These are phyloP conservation scores for Aquanectria penicillioides DNA, from an alignment of 2,329 filamentous ascomycete genomes.

Conservation along the genomic window DNA sequence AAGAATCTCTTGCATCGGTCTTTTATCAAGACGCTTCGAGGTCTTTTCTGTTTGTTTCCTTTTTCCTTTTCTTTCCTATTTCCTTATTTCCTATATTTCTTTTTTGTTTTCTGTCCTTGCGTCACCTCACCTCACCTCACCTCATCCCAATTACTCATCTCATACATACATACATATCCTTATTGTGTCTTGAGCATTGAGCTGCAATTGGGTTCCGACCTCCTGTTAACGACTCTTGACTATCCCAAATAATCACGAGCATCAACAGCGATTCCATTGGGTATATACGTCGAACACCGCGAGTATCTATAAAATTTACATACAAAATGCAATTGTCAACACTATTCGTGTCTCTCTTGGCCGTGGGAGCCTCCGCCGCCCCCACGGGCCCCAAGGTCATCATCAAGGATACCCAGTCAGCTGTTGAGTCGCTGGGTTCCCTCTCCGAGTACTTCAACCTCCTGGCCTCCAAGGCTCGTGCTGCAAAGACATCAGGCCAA, in stretches of 20 bases:
- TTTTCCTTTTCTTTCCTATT: slow-evolving; percentile 33
- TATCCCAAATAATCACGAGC: slow-evolving; percentile 25
- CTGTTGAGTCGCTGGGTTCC: slow-evolving; percentile 53
- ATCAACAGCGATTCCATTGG: slow-evolving; percentile 5
- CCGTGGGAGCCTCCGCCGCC: slow-evolving; percentile 57
- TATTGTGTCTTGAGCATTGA: too few species aligned
- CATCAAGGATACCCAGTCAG: slow-evolving; percentile 48
- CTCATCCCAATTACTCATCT: too few species aligned
- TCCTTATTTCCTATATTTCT: slow-evolving; percentile 31
- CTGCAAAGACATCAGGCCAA: slow-evolving; percentile 52
- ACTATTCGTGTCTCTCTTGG: slow-evolving; percentile 57
- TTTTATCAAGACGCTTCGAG: slow-evolving; percentile 31
- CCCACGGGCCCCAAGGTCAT: slow-evolving; percentile 53
- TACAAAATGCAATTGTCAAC: slow-evolving; percentile 62
- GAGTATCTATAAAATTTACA: slow-evolving; percentile 13
- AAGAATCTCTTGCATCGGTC: slow-evolving; percentile 31
- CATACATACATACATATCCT: too few species aligned
- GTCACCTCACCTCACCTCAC: too few species aligned
- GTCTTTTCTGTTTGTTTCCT: slow-evolving; percentile 30
- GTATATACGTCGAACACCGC: background rate
- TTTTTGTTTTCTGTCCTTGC: slow-evolving; percentile 27
- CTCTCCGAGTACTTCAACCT: slow-evolving; percentile 70
- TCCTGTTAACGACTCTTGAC: slow-evolving; percentile 28
- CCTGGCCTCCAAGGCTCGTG: slow-evolving; percentile 64
- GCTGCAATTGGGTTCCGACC: slow-evolving; percentile 10